Evolutionary conservation across 2,329 filamentous ascomycete species (phyloP).

Genomic region (Claviceps arundinis): DNA sequence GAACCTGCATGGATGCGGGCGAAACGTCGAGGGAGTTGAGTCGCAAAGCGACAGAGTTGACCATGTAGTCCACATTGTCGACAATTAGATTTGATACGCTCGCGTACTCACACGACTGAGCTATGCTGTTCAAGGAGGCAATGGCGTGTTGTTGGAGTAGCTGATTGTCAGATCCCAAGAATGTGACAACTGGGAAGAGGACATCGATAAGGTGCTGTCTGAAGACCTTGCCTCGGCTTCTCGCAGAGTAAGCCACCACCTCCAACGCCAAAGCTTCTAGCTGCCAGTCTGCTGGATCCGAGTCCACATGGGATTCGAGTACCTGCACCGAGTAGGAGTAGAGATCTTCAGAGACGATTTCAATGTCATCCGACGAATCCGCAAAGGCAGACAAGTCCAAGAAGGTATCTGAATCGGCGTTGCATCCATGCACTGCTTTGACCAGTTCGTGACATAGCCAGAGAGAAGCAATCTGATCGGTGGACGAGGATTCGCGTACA

Average conservation of each 20-base stretch:
- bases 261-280: slow-evolving; percentile 71
- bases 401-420: slow-evolving; percentile 50
- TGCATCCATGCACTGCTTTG: slow-evolving; percentile 38
- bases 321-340: slow-evolving; percentile 55
- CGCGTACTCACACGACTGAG: slow-evolving; percentile 58
- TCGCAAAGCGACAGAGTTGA: slow-evolving; percentile 80
- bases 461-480: slow-evolving; percentile 54
- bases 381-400: slow-evolving; percentile 37
- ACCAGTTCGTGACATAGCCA: slow-evolving; percentile 70
- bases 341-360: slow-evolving; percentile 46
- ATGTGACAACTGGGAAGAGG: slow-evolving; percentile 81
- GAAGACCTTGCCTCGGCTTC: slow-evolving; percentile 53
- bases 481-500: slow-evolving; percentile 42
- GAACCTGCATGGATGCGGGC: slow-evolving; percentile 76
- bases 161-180: slow-evolving; percentile 58
- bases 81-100: slow-evolving; percentile 70
- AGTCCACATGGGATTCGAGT: slow-evolving; percentile 40
- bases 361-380: slow-evolving; percentile 26
- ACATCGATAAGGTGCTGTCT: slow-evolving; percentile 79
- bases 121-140: slow-evolving; percentile 68
- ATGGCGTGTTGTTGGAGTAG: slow-evolving; percentile 70
- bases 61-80: slow-evolving; percentile 88
- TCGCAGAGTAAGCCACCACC: slow-evolving; percentile 62
- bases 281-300: slow-evolving; percentile 49
- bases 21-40: slow-evolving; percentile 88